Percentiles rank a stretch among this genome's conserved stretches.
Evolutionary conservation across 73 alveolate genomes (phyloP).

Genomic region (Symbiodinium pilosum): DNA sequence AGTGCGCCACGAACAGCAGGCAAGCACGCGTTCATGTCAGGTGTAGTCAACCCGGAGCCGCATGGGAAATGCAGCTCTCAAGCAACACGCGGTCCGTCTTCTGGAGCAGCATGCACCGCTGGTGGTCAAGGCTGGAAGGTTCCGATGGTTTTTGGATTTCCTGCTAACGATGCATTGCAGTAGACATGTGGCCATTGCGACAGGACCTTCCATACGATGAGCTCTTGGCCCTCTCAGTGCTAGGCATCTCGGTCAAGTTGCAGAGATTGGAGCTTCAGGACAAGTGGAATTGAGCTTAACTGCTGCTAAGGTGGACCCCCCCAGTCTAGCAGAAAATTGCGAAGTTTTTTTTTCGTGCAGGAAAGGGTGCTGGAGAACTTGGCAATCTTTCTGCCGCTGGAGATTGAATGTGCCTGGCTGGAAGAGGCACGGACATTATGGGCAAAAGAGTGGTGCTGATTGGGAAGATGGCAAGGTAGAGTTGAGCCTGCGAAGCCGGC

Average conservation of each 20-base stretch:
- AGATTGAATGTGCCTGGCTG: constrained; percentile 40
- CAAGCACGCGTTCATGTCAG: not conserved
- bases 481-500: constrained; percentile 45
- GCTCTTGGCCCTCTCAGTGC: constrained; percentile 43
- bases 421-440: constrained; percentile 26
- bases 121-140: constrained; percentile 21
- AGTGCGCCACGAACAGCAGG: too few relatives aligned
- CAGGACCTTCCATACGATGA: constrained; percentile 74
- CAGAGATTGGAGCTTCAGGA: constrained; percentile 70
- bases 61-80: constrained; percentile 88
- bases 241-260: constrained; percentile 53
- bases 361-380: constrained; percentile 75
- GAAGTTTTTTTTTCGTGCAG: not conserved
- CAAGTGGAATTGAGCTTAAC: not conserved
- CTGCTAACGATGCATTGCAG: not conserved
- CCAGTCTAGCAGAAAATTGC: not conserved
- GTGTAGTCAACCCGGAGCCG: not conserved
- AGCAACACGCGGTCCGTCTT: constrained; percentile 74
- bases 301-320: too few relatives aligned
- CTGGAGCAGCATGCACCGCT: constrained; percentile 69
- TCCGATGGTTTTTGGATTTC: not conserved
- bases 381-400: constrained; percentile 45
- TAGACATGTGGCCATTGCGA: not conserved
- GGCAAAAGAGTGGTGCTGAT: not conserved
- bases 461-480: constrained; percentile 24